Evolutionary conservation across 1,284 basidiomycete genomes (phyloP).

Genomic region (Xerocomus amazonicus): DNA sequence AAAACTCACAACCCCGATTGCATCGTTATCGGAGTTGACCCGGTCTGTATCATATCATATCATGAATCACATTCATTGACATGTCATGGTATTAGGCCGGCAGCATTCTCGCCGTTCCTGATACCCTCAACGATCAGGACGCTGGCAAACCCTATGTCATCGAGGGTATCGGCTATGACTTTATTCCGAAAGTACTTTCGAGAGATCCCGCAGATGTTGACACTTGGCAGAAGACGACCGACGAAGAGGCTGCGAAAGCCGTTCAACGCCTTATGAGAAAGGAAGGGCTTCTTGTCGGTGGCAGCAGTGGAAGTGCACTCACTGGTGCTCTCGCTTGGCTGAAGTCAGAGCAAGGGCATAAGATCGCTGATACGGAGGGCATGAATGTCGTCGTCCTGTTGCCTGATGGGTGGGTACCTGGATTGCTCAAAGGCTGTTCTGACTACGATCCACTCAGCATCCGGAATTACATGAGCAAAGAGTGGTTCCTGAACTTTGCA

Average conservation of each 20-base stretch:
- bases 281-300: conserved; percentile 90
- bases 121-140: conserved; percentile 51
- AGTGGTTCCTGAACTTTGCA: conserved; percentile 75
- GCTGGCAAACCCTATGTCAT: conserved; percentile 70
- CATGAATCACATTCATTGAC: conserved; percentile 2
- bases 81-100: conserved; percentile 53
- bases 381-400: conserved; percentile 88
- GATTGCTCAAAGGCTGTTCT: background rate
- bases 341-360: conserved; percentile 61
- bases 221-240: conserved; percentile 83
- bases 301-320: conserved; percentile 85
- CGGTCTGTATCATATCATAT: conserved; percentile 49
- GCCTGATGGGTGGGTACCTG: conserved; percentile 76
- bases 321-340: conserved; percentile 80
- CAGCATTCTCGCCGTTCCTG: conserved; percentile 80
- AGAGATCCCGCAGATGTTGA: conserved; percentile 56
- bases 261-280: conserved; percentile 78
- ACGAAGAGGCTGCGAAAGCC: conserved; percentile 77
- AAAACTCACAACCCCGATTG: conserved; percentile 69
- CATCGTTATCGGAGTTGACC: conserved; percentile 85
- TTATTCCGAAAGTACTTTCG: conserved; percentile 78
- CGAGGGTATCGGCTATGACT: conserved; percentile 96
- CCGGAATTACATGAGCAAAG: conserved; percentile 95
- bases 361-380: conserved; percentile 65
- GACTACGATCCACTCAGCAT: conserved; percentile 46